Percentiles rank a stretch among this genome's conserved stretches.
Evolutionary conservation across 441 rosid species (phyloP).

Genomic region (Melastoma candidum): DNA sequence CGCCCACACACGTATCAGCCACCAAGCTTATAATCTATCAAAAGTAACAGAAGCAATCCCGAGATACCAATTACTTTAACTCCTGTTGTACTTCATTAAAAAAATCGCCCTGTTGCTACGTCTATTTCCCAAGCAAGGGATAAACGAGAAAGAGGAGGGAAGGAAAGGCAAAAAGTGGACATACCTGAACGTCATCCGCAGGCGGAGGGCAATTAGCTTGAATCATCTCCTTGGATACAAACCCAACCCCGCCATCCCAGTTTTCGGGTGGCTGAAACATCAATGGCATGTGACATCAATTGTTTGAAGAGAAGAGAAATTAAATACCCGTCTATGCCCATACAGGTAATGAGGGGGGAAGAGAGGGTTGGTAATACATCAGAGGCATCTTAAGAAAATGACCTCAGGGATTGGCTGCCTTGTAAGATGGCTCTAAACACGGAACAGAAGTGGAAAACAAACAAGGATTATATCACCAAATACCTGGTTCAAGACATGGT

Average conservation of each 20-base stretch:
- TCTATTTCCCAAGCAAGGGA: neutral
- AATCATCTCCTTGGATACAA: constrained; percentile 49
- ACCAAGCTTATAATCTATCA: neutral
- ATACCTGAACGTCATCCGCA: constrained; percentile 38
- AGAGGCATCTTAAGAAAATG: neutral
- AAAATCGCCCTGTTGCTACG: too few species aligned
- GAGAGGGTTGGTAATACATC: neutral
- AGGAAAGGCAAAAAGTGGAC: neutral
- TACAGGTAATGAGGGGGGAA: too few species aligned
- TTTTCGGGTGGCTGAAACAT: constrained; percentile 48
- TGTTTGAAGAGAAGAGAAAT: neutral
- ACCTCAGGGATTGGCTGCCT: neutral
- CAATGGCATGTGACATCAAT: neutral
- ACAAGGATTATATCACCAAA: neutral
- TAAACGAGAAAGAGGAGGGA: neutral
- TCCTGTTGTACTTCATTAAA: too few species aligned
- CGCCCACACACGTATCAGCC: too few species aligned
- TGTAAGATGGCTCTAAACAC: neutral
- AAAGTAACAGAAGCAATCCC: neutral
- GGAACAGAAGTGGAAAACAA: neutral
- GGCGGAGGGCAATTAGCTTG: constrained; percentile 45
- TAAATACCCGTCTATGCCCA: neutral
- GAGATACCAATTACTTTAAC: neutral
- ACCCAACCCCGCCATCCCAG: constrained; percentile 63
- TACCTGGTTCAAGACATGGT: constrained; percentile 38